phyloP scores from a whole-genome alignment of 805 yeast genomes.

The Cyberlindnera japonica region DNA sequence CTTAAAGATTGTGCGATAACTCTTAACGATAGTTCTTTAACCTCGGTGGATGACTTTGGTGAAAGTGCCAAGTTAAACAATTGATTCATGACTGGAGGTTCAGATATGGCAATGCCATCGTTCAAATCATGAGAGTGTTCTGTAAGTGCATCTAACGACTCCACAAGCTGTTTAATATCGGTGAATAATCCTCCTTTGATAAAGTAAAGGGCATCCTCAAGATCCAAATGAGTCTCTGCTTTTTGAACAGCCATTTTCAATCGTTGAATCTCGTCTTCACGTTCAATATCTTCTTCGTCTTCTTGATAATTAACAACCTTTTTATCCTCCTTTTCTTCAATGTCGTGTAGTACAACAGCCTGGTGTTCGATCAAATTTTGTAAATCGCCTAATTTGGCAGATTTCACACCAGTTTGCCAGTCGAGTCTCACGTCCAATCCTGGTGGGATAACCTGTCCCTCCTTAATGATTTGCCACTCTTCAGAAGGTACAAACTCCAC shows the following conservation, averaged over 20 bases:
- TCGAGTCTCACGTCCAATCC: conserved; percentile 70
- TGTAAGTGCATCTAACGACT: conserved; percentile 36
- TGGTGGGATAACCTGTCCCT: conserved; percentile 74
- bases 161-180: conserved; percentile 14
- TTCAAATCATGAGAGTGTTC: conserved; percentile 69
- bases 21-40: conserved; percentile 53
- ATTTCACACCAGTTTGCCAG: conserved; percentile 63
- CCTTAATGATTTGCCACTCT: conserved; percentile 67
- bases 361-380: conserved; percentile 6
- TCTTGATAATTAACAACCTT: conserved; percentile 15
- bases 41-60: conserved; percentile 12
- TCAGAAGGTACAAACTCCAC: conserved; percentile 54
- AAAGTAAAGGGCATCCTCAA: conserved; percentile 17
- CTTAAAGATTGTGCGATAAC: conserved; percentile 65
- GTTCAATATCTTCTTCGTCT: conserved; percentile 17
- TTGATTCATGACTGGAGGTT: conserved; percentile 27
- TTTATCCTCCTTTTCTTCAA: conserved; percentile 14
- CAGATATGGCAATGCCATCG: conserved; percentile 49
- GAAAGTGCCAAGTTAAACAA: conserved; percentile 29
- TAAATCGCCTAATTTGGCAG: conserved; percentile 53
- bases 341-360: conserved; percentile 3
- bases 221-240: conserved; percentile 17
- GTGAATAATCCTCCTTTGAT: conserved; percentile 2
- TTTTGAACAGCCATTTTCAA: conserved; percentile 26
- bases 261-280: conserved; percentile 17